Evolutionary conservation across 495 filamentous ascomycete species (phyloP).

Genomic region (Amniculicola lignicola): DNA sequence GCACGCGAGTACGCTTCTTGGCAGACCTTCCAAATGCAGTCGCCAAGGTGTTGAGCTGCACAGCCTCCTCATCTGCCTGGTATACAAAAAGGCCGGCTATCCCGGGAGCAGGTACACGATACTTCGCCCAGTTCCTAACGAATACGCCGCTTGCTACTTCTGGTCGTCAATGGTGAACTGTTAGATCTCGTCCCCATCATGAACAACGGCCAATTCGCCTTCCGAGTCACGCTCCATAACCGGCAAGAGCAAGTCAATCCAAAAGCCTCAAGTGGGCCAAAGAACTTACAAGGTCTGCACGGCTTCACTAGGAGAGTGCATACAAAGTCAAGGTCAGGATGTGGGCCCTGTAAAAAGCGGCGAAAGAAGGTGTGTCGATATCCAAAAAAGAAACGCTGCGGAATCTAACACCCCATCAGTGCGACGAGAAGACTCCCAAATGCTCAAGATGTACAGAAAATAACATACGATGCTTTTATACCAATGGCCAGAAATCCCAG

Average conservation of each 20-base stretch:
- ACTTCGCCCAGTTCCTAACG: not conserved
- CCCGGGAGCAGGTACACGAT: no score
- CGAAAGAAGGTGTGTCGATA: not conserved
- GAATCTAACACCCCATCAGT: not conserved
- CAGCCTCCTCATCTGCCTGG: not conserved
- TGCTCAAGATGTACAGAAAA: not conserved
- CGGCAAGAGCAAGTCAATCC: no score
- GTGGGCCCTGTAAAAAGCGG: not conserved
- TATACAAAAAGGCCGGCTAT: not conserved
- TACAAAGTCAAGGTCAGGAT: constrained; percentile 1
- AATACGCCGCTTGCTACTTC: not conserved
- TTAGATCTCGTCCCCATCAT: no score
- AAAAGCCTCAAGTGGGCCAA: no score
- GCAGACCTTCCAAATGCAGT: not conserved
- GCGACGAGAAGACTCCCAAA: not conserved
- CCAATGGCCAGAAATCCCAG: not conserved
- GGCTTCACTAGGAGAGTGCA: not conserved
- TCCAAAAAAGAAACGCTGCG: not conserved
- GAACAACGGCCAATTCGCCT: no score
- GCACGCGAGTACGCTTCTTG: not conserved
- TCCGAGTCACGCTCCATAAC: no score
- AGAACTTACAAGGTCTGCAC: no score
- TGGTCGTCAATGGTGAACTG: not conserved
- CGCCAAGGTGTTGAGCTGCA: not conserved
- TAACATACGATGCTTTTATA: not conserved